Evolutionary conservation across 2,329 filamentous ascomycete genomes (phyloP), one percentile per base, ranked within the genome.

Genomic region (Fonsecaea multimorphosa): DNA sequence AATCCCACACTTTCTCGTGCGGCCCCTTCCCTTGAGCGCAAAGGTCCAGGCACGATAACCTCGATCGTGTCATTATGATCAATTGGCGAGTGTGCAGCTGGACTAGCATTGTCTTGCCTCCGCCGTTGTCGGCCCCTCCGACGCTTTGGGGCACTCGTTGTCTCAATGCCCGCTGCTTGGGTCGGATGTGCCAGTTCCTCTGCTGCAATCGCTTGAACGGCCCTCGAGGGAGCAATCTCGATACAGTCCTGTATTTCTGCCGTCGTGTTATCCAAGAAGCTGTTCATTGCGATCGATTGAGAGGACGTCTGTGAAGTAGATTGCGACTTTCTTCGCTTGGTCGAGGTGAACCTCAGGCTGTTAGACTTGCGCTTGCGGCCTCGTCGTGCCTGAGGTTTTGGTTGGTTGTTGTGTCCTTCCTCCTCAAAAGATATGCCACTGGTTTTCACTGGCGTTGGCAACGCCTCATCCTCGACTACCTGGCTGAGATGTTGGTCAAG

Each of bases 401-500:
- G 16, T 29, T 32, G 44, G 22, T 32, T 22, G 19, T 22, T 34
- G 16, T 51, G 51, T 22, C 34, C 56, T 6, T 62, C 27, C 27
- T 51, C 22, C 29, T 29, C 24, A 14, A 31, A 9, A 29, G 24
- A n/a, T 27, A 16, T 24, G 32, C 31, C n/a, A n/a, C n/a, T n/a
- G n/a, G n/a, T n/a, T n/a, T n/a, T n/a, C n/a, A n/a, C n/a, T n/a
- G n/a, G n/a, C n/a, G n/a, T n/a, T n/a, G n/a, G n/a, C n/a, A 19
- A n/a, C 19, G 2, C 22, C 29, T 51, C 49, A 51, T n/a, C 53
- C 11, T 55, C 54, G 14, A 51, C 52, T 24, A 53, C 57, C 55
- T 66, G 54, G 52, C 59, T 62, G 12, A 69, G 16, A 31, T 69
- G 65, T 49, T 64, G 65, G 22, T 78, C 78, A 49, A 82, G 71